These are phyloP conservation scores for Poterioochromonas sp. DNA, from an alignment of 352 stramenopile species.

Conservation along the genomic window DNA sequence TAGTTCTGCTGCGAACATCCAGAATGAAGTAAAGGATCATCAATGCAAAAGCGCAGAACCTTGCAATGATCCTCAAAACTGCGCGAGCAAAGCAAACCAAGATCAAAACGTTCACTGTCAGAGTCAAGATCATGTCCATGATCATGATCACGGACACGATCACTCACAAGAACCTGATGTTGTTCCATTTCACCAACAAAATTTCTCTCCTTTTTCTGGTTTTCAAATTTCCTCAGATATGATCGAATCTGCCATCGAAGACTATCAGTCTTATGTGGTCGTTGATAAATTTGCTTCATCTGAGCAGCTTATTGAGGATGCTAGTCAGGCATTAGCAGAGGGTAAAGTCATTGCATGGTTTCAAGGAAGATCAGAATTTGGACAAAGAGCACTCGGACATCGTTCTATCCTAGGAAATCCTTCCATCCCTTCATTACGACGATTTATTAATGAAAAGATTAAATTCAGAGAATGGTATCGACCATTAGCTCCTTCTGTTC, in stretches of 20 bases:
- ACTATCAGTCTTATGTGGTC: constrained; percentile 36
- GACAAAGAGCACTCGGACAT: constrained; percentile 62
- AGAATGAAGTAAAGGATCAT: no score
- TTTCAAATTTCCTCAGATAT: constrained; percentile 38
- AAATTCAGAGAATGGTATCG: constrained; percentile 62
- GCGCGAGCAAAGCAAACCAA: no score
- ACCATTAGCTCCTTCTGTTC: constrained; percentile 62
- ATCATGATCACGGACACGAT: no score
- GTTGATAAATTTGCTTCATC: constrained; percentile 21
- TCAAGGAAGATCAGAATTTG: constrained; percentile 56
- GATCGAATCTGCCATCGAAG: constrained; percentile 37
- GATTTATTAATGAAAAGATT: constrained; percentile 61
- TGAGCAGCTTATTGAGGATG: constrained; percentile 32
- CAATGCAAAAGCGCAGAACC: no score
- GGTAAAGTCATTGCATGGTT: constrained; percentile 61
- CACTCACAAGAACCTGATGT: no score
- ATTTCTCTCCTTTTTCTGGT: constrained; percentile 39
- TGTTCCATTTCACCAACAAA: neutral
- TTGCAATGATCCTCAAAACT: no score
- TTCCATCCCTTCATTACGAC: constrained; percentile 53
- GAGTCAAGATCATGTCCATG: no score
- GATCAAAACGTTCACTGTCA: no score
- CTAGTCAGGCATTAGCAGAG: constrained; percentile 27
- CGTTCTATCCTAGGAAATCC: constrained; percentile 66
- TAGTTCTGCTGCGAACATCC: no score